A percentile compares a stretch with the other conserved stretches of the same genome.
These are phyloP conservation scores for Ustilago sp. DNA, from an alignment of 1,284 basidiomycete species.

Conservation along the genomic window DNA sequence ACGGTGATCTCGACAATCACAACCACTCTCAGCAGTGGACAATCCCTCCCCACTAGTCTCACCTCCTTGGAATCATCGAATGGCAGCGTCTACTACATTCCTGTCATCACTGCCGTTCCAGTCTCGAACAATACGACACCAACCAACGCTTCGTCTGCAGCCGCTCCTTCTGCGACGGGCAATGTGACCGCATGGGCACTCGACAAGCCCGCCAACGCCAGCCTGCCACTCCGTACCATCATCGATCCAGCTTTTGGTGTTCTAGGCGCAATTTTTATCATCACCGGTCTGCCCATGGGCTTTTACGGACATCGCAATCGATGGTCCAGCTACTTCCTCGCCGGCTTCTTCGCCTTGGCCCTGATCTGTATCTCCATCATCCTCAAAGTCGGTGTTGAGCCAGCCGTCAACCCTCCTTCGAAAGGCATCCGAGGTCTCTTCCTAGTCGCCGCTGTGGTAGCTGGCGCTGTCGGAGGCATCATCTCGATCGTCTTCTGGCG, in stretches of 20 bases:
- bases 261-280: conserved; percentile 85
- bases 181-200: conserved; percentile 14
- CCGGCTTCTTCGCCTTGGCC: conserved; percentile 87
- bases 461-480: conserved; percentile 84
- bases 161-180: conserved; percentile 10
- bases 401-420: conserved; percentile 82
- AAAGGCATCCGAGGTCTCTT: conserved; percentile 86
- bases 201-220: conserved; percentile 9
- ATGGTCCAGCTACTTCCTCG: conserved; percentile 69
- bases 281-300: conserved; percentile 87
- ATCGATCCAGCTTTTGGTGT: conserved; percentile 90
- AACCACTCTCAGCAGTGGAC: conserved; percentile 38
- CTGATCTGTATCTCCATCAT: conserved; percentile 88
- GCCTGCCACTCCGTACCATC: conserved; percentile 59
- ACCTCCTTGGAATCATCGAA: conserved; percentile 31
- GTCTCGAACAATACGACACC: conserved; percentile 12
- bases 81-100: conserved; percentile 42
- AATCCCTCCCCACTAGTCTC: conserved; percentile 41
- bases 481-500: conserved; percentile 71
- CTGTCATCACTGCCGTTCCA: conserved; percentile 33
- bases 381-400: conserved; percentile 85
- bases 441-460: conserved; percentile 82
- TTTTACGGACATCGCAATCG: conserved; percentile 79
- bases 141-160: conserved; percentile 5
- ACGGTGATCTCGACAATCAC: conserved; percentile 38